Conservation (phyloP, 257 asterid genomes). For the Ocimum tenuiflorum region DNA sequence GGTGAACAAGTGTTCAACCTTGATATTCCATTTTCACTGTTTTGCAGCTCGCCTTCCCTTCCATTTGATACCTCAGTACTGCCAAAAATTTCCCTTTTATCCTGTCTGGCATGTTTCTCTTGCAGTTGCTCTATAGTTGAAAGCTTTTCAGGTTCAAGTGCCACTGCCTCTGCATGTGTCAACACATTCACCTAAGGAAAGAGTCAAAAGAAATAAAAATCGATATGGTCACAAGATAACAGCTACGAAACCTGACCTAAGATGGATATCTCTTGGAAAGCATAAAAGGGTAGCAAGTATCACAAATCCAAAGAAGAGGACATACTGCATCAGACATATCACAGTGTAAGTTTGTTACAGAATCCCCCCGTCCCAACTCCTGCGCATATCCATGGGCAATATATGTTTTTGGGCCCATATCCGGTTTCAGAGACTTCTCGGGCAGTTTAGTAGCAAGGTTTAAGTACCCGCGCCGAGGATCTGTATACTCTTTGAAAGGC, state of each 20-base stretch:
- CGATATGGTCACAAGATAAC: no score
- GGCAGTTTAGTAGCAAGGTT: slow-evolving; percentile 40
- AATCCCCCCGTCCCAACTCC: slow-evolving; percentile 49
- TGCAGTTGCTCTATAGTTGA: slow-evolving; percentile 26
- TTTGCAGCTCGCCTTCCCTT: slow-evolving; percentile 18
- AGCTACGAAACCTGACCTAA: not conserved
- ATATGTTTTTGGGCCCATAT: slow-evolving; percentile 51
- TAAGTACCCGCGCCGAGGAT: slow-evolving; percentile 31
- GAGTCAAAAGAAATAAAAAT: no score
- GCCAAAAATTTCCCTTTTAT: slow-evolving; percentile 37
- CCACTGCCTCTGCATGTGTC: no score
- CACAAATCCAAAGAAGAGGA: not conserved
- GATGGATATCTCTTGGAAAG: no score
- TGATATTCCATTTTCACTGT: slow-evolving; percentile 23
- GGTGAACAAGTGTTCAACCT: slow-evolving; percentile 14
- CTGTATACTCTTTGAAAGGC: slow-evolving; percentile 45
- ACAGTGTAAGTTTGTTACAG: slow-evolving; percentile 43
- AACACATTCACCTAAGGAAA: no score
- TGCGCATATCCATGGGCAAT: slow-evolving; percentile 38
- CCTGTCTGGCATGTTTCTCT: slow-evolving; percentile 49
- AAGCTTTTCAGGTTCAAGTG: no score
- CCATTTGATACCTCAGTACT: slow-evolving; percentile 8
- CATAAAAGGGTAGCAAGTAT: no score
- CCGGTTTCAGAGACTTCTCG: slow-evolving; percentile 30
- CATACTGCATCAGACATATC: slow-evolving; percentile 45